These are phyloP conservation scores for Pleurotus salmoneostramineus DNA, from an alignment of 768 basidiomycete species.

Conservation along the genomic window DNA sequence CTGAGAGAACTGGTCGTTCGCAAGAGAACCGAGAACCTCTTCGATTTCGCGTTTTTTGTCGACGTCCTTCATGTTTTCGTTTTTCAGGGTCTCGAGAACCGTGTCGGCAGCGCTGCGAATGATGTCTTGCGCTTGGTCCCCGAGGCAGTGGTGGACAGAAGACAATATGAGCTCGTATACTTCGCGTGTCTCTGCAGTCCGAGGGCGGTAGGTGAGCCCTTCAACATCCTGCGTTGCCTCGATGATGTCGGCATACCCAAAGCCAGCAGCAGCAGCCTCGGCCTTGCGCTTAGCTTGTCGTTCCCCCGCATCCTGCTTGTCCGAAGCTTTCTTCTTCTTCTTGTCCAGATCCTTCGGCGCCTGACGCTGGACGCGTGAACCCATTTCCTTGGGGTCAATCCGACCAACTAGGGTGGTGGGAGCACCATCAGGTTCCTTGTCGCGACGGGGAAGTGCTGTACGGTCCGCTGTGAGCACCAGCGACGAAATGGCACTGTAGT, in stretches of 20 bases:
- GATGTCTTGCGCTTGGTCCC: constrained; percentile 95
- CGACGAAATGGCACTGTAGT: constrained; percentile 93
- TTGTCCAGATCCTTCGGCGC: constrained; percentile 87
- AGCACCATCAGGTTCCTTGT: constrained; percentile 96
- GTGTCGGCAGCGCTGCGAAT: constrained; percentile 94
- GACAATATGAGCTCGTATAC: constrained; percentile 91
- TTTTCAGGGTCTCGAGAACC: constrained; percentile 85
- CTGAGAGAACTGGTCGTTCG: constrained; percentile 76
- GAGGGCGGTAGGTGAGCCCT: constrained; percentile 87
- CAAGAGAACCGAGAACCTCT: constrained; percentile 60
- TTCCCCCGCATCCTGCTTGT: constrained; percentile 55
- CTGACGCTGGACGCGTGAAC: constrained; percentile 80
- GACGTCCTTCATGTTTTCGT: constrained; percentile 87
- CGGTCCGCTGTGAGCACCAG: constrained; percentile 92
- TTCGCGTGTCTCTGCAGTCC: constrained; percentile 91
- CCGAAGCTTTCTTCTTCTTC: constrained; percentile 85
- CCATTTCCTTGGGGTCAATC: constrained; percentile 91
- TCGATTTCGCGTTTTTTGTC: constrained; percentile 97
- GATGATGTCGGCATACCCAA: constrained; percentile 88
- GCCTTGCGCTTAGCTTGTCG: constrained; percentile 57
- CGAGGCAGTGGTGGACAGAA: constrained; percentile 76
- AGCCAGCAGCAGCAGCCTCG: constrained; percentile 55
- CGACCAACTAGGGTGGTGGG: constrained; percentile 90
- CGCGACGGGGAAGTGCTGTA: constrained; percentile 74
- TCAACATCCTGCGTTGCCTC: constrained; percentile 93